A percentile compares a stretch with the other conserved stretches of the same genome.
phyloP scores from a whole-genome alignment of 805 yeast genomes.

The Cyberlindnera amylophila region DNA sequence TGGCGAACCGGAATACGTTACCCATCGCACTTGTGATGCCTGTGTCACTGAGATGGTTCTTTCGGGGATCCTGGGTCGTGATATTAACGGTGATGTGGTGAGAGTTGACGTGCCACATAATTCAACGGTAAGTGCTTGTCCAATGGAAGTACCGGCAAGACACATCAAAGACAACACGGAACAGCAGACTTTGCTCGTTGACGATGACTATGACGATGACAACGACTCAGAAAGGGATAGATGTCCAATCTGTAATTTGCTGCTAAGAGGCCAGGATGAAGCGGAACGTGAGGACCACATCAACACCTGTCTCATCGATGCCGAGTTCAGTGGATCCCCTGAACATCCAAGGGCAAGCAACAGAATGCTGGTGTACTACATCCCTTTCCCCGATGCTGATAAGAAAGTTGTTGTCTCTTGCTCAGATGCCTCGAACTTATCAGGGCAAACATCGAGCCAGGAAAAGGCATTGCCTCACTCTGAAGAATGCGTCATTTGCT shows the following conservation, averaged over 20 bases:
- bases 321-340: constrained; percentile 63
- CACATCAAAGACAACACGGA: constrained; percentile 8
- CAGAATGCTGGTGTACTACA: constrained; percentile 78
- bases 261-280: constrained; percentile 13
- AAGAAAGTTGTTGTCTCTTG: constrained; percentile 22
- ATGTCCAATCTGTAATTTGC: constrained; percentile 40
- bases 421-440: constrained; percentile 21
- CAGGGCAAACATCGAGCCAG: constrained; percentile 5
- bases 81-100: constrained; percentile 4
- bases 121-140: constrained; percentile 2
- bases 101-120: background rate
- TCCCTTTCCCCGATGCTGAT: constrained; percentile 26
- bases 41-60: constrained; percentile 58
- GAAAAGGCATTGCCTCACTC: constrained; percentile 30
- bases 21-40: constrained; percentile 71
- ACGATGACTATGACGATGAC: constrained; percentile 15
- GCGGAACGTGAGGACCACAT: constrained; percentile 59
- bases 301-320: constrained; percentile 55
- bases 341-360: constrained; percentile 55
- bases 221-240: constrained; percentile 31
- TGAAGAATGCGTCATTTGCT: constrained; percentile 89
- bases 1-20: constrained; percentile 45
- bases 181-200: constrained; percentile 6
- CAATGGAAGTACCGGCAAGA: constrained; percentile 16
- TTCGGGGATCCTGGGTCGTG: constrained; percentile 4